These are phyloP conservation scores for Sporothrix humicola DNA, from an alignment of 2,329 filamentous ascomycete genomes.

Conservation along the genomic window DNA sequence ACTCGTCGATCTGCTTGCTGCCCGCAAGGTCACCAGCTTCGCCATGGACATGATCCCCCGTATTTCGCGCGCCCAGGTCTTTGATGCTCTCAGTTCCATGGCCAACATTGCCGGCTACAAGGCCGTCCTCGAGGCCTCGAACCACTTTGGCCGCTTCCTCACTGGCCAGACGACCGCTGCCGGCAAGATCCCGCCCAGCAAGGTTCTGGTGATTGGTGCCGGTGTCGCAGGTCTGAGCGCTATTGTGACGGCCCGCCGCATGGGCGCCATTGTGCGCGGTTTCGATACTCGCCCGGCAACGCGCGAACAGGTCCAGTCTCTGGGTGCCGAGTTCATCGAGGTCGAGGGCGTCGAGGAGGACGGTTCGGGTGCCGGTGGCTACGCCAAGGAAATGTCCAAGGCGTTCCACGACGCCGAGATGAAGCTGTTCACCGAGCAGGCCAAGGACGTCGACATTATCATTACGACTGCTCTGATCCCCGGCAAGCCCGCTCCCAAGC, in stretches of 20 bases:
- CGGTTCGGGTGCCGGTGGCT: slow-evolving; percentile 81
- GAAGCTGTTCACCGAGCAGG: slow-evolving; percentile 88
- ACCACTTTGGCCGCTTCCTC: slow-evolving; percentile 85
- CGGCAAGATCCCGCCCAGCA: slow-evolving; percentile 87
- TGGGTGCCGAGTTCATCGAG: slow-evolving; percentile 88
- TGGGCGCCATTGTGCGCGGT: slow-evolving; percentile 87
- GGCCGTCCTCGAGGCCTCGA: slow-evolving; percentile 86
- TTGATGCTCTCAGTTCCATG: slow-evolving; percentile 90
- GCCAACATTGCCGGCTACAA: slow-evolving; percentile 95
- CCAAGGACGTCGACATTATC: slow-evolving; percentile 86
- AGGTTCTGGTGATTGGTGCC: slow-evolving; percentile 87
- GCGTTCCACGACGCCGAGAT: slow-evolving; percentile 93
- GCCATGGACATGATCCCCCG: slow-evolving; percentile 94
- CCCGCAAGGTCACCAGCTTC: slow-evolving; percentile 74
- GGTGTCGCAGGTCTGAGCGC: slow-evolving; percentile 88
- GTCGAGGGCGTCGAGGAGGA: slow-evolving; percentile 80
- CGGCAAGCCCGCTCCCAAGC: slow-evolving; percentile 78
- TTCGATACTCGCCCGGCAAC: slow-evolving; percentile 91
- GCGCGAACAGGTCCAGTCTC: slow-evolving; percentile 85
- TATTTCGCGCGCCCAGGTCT: slow-evolving; percentile 86
- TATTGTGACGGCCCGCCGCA: slow-evolving; percentile 81
- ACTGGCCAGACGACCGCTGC: slow-evolving; percentile 91
- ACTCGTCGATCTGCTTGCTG: slow-evolving; percentile 74
- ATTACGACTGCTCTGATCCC: slow-evolving; percentile 93
- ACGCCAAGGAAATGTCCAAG: slow-evolving; percentile 93